Base-by-base conservation (phyloP, 306 rosid species). In the Acacia crassicarpa region DNA sequence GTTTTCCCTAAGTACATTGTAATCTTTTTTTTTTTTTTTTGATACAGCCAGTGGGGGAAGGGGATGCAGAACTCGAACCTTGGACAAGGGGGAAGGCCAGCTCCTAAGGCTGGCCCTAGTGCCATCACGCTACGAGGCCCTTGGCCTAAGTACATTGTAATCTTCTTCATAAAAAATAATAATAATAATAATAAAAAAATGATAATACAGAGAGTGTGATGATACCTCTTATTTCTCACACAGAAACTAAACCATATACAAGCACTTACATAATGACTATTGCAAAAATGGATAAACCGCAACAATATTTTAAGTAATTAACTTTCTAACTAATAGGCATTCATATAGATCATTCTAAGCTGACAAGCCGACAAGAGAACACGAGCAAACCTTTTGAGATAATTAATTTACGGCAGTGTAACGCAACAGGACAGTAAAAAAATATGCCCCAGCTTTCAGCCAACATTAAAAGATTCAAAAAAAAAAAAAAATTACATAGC, bases 361-460 rank as follows among this genome's bases (percentile, higher is more conserved):
- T 69, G 27, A 49, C 33, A 67, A 41, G 41, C 76, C 44, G 38
- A 35, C 33, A 78, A 72, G 44, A 44, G 67, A 74, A 67, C 35
- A 66, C 30, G 20, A n/a, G 22, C 62, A 76, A 45, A 93, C 97
- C 98, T 59, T 89, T 81, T 9, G 97, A 87, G 82, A 87, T 25
- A 56, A 91, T 27, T 27, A 27, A 27, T 27, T 27, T 27, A 27
- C 27, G 27, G 27, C 27, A 27, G 27, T 27, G 27, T 27, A 27
- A 27, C 27, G 27, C 27, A 27, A 27, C 27, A 27, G 27, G 27
- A 27, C 27, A 35, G 2, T 20, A 17, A 35, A 67, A 67, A 16
- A 33, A 17, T 33, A 17, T 38, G 1, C 10, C 6, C 25, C 48
- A 38, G 41, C 45, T 35, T 5, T 66, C 22, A 66, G 8, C 14